Evolutionary conservation across 169 alveolate species (phyloP), one percentile per base, ranked within the genome.

Genomic region (Cryptosporidium parvum): DNA sequence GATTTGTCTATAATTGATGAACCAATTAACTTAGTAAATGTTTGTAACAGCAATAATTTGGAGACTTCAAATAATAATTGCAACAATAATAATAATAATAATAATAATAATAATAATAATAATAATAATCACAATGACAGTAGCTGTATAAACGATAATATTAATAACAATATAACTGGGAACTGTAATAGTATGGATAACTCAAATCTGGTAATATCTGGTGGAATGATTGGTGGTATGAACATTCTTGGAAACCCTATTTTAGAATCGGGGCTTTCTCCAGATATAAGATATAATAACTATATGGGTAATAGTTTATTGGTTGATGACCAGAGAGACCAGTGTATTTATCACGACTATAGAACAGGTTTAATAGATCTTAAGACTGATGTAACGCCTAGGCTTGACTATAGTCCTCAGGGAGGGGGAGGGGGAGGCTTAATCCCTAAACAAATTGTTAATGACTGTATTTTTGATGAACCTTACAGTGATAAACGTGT

Each of bases 261-360:
- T 31, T 23, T 73, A 26, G 86, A 59, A 26, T 10, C 86, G 4
- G 56, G 68, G 4, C 85, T 51, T 71, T 52, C 70, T 29, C 52
- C 71, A 10, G 62, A 73, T 53, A 52, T 39, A 26, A 42, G 58
- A 23, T 52, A 37, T 14, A 59, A 31, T 56, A 42, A 42, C 29
- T 53, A 44, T 23, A 51, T 53, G 44, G 45, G 86, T 4, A 35
- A 35, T 68, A 16, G 56, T 12, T n/a, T 71, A 23, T 16, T 71
- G 10, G 67, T 71, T 3, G 86, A 73, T 26, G 86, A 59, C 1
- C 70, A 73, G 29, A 73, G 86, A 58, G 86, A 73, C 9, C 67
- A 35, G 1, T 53, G 62, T 6, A 35, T 31, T 3, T 58, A 73
- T 26, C 85, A 70, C 5, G 68, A 73, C 16, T 73, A 73, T 42